Evolutionary conservation across 2,329 filamentous ascomycete species (phyloP).

Genomic region (Aspergillus brasiliensis): DNA sequence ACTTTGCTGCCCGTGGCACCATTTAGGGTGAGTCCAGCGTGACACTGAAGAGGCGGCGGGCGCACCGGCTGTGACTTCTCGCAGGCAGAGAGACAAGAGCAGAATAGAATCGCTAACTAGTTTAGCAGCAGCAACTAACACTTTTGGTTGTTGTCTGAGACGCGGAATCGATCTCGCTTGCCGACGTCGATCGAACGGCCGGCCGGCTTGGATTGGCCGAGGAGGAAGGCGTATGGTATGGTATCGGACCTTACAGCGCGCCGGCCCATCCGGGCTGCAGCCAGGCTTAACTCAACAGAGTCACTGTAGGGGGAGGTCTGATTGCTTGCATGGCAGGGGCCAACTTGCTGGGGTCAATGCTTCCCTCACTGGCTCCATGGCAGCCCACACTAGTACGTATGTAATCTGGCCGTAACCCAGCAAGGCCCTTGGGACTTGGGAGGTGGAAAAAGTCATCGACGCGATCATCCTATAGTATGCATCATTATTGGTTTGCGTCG

Average conservation of each 20-base stretch:
- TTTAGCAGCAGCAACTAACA: too few relatives aligned
- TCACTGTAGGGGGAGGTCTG: background rate
- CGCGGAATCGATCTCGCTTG: conserved; percentile 8
- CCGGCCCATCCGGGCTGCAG: conserved; percentile 1
- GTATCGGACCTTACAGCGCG: conserved; percentile 5
- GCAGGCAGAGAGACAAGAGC: too few relatives aligned
- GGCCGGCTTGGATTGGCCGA: conserved; percentile 5
- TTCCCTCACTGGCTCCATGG: background rate
- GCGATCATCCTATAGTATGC: background rate
- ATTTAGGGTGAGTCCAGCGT: background rate
- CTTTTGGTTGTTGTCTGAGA: background rate
- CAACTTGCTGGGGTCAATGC: background rate
- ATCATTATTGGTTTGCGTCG: background rate
- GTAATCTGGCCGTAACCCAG: background rate
- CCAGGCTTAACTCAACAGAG: background rate
- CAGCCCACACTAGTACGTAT: background rate
- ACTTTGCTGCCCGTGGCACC: background rate
- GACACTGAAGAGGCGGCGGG: background rate
- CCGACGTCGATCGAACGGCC: conserved; percentile 24
- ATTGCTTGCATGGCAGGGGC: conserved; percentile 1
- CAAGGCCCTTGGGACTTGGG: background rate
- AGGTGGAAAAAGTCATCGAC: background rate
- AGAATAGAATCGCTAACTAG: too few relatives aligned
- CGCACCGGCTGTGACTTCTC: background rate
- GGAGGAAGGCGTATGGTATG: background rate